A percentile compares a stretch with the other conserved stretches of the same genome.
phyloP scores from a whole-genome alignment of 805 yeast species.

The Kregervanrija delftensis region DNA sequence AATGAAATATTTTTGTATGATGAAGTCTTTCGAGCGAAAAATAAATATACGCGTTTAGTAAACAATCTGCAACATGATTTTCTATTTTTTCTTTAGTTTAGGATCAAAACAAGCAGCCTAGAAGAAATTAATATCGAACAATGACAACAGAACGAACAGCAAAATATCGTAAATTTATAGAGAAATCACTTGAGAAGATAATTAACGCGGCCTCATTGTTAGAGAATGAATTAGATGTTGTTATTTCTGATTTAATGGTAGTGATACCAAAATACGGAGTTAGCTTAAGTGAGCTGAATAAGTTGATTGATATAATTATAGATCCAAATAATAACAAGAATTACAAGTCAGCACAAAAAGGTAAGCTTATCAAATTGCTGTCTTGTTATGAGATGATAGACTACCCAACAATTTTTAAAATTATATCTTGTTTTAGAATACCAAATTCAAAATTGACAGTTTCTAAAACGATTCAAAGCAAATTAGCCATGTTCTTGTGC shows the following conservation, averaged over 20 bases:
- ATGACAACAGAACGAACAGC: no score
- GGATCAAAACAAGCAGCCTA: no score
- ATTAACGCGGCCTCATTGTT: not conserved
- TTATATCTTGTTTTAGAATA: slow-evolving; percentile 17
- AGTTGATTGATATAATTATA: slow-evolving; percentile 16
- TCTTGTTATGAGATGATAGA: slow-evolving; percentile 18
- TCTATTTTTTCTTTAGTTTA: no score
- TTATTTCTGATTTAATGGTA: slow-evolving; percentile 8
- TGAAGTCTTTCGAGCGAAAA: no score
- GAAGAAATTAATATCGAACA: no score
- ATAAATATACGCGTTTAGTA: no score
- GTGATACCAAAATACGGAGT: slow-evolving; percentile 23
- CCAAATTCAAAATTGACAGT: slow-evolving; percentile 5
- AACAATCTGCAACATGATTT: no score
- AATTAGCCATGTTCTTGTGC: slow-evolving; percentile 15
- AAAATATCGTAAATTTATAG: slow-evolving; percentile 8
- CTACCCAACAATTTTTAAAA: slow-evolving; percentile 14
- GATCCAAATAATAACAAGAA: slow-evolving; percentile 10
- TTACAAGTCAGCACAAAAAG: slow-evolving; percentile 12
- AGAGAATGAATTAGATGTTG: not conserved
- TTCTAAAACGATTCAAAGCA: slow-evolving; percentile 14
- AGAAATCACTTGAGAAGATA: slow-evolving; percentile 1
- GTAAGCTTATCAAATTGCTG: slow-evolving; percentile 11
- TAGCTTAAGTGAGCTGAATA: slow-evolving; percentile 11
- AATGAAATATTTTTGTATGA: no score